phyloP scores from a whole-genome alignment of 306 rosid genomes.

The Medicago lupulina region DNA sequence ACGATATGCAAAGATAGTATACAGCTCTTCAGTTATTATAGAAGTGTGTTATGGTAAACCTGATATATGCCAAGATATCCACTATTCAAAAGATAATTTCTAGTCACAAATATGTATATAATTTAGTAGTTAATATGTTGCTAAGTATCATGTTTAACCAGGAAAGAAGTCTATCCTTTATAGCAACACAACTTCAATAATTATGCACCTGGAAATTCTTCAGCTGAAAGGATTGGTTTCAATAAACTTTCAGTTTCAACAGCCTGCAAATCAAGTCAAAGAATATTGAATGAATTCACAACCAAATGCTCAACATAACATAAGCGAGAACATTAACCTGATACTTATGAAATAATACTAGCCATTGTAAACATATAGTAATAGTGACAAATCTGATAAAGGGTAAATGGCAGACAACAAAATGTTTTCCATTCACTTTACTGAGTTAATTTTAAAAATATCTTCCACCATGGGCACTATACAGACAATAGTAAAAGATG shows the following conservation, averaged over 20 bases:
- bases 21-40: neutral
- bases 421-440: too few relatives aligned
- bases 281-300: constrained; percentile 21
- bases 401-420: neutral
- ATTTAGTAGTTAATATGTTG: constrained; percentile 10
- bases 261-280: constrained; percentile 56
- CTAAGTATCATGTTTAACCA: neutral
- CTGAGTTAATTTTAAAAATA: neutral
- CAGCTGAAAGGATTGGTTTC: constrained; percentile 74
- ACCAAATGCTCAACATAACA: neutral
- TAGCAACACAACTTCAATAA: constrained; percentile 21
- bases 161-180: constrained; percentile 7
- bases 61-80: constrained; percentile 8
- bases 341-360: constrained; percentile 16
- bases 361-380: constrained; percentile 3
- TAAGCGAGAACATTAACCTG: constrained; percentile 13
- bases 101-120: neutral
- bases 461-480: constrained; percentile 6
- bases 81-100: neutral
- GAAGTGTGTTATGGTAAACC: constrained; percentile 12
- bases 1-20: neutral
- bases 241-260: constrained; percentile 87
- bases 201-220: constrained; percentile 77
- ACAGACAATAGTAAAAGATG: neutral
- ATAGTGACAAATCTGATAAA: neutral